Evolutionary conservation across 139 green algal genomes (phyloP).

Genomic region (Ostreobium quekettii): DNA sequence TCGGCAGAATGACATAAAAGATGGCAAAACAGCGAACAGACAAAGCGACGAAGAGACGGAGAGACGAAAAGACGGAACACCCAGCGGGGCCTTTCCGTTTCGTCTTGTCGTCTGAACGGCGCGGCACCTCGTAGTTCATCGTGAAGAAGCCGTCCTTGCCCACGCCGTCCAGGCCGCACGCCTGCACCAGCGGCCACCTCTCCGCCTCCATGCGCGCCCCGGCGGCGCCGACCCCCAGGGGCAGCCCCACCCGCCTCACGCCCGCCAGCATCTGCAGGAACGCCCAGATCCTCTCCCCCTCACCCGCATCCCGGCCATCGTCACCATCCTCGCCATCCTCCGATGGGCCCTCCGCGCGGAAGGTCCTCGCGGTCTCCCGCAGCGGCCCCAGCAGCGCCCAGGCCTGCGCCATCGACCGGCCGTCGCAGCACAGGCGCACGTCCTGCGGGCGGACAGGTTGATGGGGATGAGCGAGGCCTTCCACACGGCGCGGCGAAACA

Average conservation of each 20-base stretch:
- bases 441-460: too few relatives aligned
- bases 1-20: too few relatives aligned
- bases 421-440: too few relatives aligned
- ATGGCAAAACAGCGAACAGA: too few relatives aligned
- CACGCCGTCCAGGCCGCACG: constrained; percentile 50
- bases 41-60: too few relatives aligned
- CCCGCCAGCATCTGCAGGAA: constrained; percentile 28
- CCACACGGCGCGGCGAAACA: too few relatives aligned
- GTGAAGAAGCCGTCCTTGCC: constrained; percentile 47
- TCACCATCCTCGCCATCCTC: background rate
- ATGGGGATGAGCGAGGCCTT: too few relatives aligned
- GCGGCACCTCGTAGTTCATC: constrained; percentile 37
- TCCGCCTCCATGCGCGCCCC: constrained; percentile 33
- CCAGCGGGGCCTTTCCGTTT: too few relatives aligned
- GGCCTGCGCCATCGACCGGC: too few relatives aligned
- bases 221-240: constrained; percentile 8
- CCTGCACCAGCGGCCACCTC: constrained; percentile 47
- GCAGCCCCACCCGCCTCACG: constrained; percentile 25
- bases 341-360: background rate
- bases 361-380: background rate
- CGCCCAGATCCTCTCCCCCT: background rate
- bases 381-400: background rate
- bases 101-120: too few relatives aligned
- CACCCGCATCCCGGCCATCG: background rate
- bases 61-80: too few relatives aligned